Base-by-base conservation (phyloP, 139 green algal genomes). In the Yamagishiella unicocca region DNA sequence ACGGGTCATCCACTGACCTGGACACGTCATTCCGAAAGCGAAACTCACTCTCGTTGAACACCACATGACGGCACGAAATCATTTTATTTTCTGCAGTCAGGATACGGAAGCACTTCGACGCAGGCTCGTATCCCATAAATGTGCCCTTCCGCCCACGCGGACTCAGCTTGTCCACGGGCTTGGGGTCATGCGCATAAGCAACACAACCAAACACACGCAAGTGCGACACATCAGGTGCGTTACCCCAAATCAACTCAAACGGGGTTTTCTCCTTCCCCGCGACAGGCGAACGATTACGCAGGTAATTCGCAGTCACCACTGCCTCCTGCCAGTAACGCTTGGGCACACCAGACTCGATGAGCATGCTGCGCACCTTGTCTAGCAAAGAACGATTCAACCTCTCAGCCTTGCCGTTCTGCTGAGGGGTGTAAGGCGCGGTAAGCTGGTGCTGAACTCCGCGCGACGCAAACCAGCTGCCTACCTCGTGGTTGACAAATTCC, bases 341-440 rank as follows among this genome's bases (percentile, higher is more conserved):
- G 4, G 55, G 55, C 27, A 66, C 78, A 61, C 40, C 24, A 24
- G 55, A 38, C 22, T 62, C 58, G 12, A 37, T 2, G 21, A 91
- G 27, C 75, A 89, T 89, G 19, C 64, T 0, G 0, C 68, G 35
- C 7, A 70, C 68, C 66, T 78, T 78, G 24, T 88, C 74, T 67
- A 85, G n/a, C 35, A 91, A 43, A 0, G 88, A 89, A 8, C 76
- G 73, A 78, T 91, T 91, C 33, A 89, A 29, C 5, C 88, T 54
- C 76, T 91, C 88, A 66, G 82, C 83, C n/a, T 66, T 46, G n/a
- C 88, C 88, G 38, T 91, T 91, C 58, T 84, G 66, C 67, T 74
- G 66, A 42, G 66, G 33, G 9, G 33, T 74, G n/a, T 43, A 74
- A 6, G 31, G 66, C 9, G 66, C 66, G 9, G 66, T 45, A 42